Base-by-base conservation (phyloP, 1,284 basidiomycete genomes). In the Amylostereum areolatum region DNA sequence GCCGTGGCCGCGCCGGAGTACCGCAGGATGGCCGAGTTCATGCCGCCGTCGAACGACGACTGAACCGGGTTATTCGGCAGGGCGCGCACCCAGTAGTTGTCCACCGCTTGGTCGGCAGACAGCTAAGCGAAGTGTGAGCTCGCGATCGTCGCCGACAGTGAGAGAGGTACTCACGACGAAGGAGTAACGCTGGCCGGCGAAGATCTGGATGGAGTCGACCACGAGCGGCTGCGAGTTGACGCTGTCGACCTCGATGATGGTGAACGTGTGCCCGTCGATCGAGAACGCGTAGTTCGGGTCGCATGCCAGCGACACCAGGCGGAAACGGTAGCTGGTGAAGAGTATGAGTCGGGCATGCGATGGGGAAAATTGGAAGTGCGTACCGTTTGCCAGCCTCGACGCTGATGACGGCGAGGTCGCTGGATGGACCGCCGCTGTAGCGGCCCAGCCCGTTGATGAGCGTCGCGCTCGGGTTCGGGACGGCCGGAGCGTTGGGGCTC, bases 311-410 rank as follows among this genome's bases (percentile, higher is more conserved):
- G 61, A 43, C n/a, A 43, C 12, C 5, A 43, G 18, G 41, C 41
- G 41, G n/a, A 43, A 11, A 28, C 41, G 41, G 41, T 43, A 53
- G 45, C 59, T 59, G 8, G 66, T 56, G 62, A 70, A 72, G 62
- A 75, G 76, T 39, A 18, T n/a, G 5, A 6, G 27, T 25, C 6
- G 37, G 37, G 37, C 37, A 39, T 6, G 37, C n/a, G n/a, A 39
- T 39, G 37, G 37, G 27, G 63, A 81, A 65, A 47, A 81, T 53
- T 7, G 78, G 56, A 39, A 57, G 49, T 7, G 66, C 62, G 33
- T 68, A 66, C 3, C 65, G 60, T 32, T 55, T 60, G 33, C 58
- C 58, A 25, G 59, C 48, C 32, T 57, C 46, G 46, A 65, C 57
- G n/a, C 51, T 60, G n/a, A 65, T 48, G 8, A 66, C 62, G 18